Evolutionary conservation across 306 rosid species (phyloP).

Genomic region (Cucumis cinereus): DNA sequence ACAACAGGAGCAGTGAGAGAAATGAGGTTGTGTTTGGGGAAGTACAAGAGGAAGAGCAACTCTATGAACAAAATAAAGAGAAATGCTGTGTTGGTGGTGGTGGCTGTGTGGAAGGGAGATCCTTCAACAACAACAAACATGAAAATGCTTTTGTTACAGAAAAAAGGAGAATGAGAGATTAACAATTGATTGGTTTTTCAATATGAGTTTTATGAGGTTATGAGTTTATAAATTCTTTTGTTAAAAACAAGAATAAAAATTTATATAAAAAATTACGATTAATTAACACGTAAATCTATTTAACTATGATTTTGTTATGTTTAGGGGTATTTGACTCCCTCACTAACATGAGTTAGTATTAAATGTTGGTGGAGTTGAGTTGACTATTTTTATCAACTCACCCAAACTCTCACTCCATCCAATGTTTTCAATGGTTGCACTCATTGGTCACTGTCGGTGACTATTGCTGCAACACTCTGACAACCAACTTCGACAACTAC

Average conservation of each 20-base stretch:
- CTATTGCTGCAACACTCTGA: too few species aligned
- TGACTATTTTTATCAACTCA: too few species aligned
- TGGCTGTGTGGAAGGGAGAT: not conserved
- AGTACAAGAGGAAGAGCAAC: constrained; percentile 63
- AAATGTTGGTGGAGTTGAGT: too few species aligned
- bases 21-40: constrained; percentile 94
- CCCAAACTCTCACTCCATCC: too few species aligned
- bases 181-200: not conserved
- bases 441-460: too few species aligned
- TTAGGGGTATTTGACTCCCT: too few species aligned
- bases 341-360: too few species aligned
- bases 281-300: too few species aligned
- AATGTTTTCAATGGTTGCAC: too few species aligned
- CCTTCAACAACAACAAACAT: not conserved
- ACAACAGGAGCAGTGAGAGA: constrained; percentile 30
- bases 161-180: not conserved
- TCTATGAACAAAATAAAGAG: not conserved
- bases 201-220: not conserved
- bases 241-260: not conserved
- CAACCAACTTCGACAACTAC: too few species aligned
- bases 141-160: not conserved
- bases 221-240: not conserved
- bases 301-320: too few species aligned
- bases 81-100: not conserved
- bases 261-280: too few species aligned